A percentile compares a stretch with the other conserved stretches of the same genome.
Evolutionary conservation across 1,139 yeast species (phyloP).

Genomic region (Saccharomyces hybrid): DNA sequence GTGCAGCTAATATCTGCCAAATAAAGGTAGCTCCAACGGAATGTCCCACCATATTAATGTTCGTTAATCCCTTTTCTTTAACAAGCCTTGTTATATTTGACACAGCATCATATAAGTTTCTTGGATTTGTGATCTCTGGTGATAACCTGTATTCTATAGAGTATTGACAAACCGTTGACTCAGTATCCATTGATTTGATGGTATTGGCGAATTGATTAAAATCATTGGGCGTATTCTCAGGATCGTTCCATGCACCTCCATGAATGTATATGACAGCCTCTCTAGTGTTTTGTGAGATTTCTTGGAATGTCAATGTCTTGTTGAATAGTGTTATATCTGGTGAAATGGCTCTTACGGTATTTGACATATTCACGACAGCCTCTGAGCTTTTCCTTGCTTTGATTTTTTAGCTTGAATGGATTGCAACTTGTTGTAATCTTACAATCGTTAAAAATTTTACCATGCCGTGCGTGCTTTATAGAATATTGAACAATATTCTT

Average conservation of each 20-base stretch:
- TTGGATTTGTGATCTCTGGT: constrained; percentile 57
- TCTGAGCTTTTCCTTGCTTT: not conserved
- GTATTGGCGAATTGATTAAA: constrained; percentile 36
- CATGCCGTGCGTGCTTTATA: not conserved
- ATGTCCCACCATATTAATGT: constrained; percentile 53
- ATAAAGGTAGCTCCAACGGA: constrained; percentile 75
- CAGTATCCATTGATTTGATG: constrained; percentile 5
- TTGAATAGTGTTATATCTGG: constrained; percentile 7
- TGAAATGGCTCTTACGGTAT: not conserved
- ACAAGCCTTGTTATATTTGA: constrained; percentile 36
- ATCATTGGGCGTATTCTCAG: constrained; percentile 50
- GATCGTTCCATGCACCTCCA: constrained; percentile 90
- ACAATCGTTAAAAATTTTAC: not conserved
- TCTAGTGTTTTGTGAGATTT: constrained; percentile 4
- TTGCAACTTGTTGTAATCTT: not conserved
- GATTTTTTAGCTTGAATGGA: not conserved
- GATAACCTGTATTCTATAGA: constrained; percentile 59
- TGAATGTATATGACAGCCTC: constrained; percentile 48
- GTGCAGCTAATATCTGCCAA: constrained; percentile 39
- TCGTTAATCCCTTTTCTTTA: constrained; percentile 25
- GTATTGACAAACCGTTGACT: constrained; percentile 13
- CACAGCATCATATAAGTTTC: constrained; percentile 51
- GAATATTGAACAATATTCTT: not conserved
- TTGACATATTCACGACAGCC: not conserved
- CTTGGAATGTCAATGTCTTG: constrained; percentile 10